Evolutionary conservation across 129 eudicot species (phyloP).

Genomic region (Tagetes patula): DNA sequence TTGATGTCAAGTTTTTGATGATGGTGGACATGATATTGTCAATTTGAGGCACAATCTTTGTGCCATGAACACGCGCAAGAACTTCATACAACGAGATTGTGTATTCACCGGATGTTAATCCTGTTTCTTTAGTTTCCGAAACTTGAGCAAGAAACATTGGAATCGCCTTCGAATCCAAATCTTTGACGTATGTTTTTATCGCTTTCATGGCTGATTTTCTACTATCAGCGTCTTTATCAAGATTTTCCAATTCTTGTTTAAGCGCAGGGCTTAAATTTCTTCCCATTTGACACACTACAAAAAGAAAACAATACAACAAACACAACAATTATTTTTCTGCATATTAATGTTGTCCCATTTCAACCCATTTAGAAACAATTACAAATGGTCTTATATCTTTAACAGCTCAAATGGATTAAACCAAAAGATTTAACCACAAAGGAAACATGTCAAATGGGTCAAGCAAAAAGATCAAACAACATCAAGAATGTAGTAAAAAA

Average conservation of each 20-base stretch:
- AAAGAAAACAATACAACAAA: constrained; percentile 3
- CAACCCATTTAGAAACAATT: not conserved
- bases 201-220: constrained; percentile 88
- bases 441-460: not conserved
- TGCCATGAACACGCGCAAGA: constrained; percentile 85
- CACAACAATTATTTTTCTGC: not conserved
- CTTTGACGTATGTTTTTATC: constrained; percentile 69
- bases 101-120: constrained; percentile 66
- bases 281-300: constrained; percentile 44
- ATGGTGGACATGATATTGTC: constrained; percentile 76
- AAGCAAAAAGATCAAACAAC: not conserved
- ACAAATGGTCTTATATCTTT: not conserved
- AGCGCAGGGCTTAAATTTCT: constrained; percentile 63
- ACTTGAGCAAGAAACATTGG: constrained; percentile 89
- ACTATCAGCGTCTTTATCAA: constrained; percentile 75
- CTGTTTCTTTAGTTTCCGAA: constrained; percentile 70
- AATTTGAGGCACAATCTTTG: constrained; percentile 73
- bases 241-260: constrained; percentile 66
- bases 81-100: constrained; percentile 86
- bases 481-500: constrained; percentile 1
- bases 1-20: constrained; percentile 56
- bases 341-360: not conserved
- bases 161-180: constrained; percentile 80
- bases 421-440: constrained; percentile 1
- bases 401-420: not conserved